Evolutionary conservation across 306 rosid genomes (phyloP), one percentile per base, ranked within the genome.

Genomic region (Prosopis cineraria): DNA sequence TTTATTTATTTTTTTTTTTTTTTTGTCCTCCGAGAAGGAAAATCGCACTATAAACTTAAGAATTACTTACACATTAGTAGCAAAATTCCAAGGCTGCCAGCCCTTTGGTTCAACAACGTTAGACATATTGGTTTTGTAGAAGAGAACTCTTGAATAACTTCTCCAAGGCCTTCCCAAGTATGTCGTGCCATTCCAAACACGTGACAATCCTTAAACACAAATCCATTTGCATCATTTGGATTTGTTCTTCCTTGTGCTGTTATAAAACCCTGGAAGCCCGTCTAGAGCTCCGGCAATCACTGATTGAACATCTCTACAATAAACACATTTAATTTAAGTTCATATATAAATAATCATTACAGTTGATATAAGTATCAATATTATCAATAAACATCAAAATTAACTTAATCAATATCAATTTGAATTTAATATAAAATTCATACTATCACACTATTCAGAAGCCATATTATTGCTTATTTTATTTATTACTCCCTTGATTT

Each of bases 111-210:
- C 48, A 0, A 94, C 41, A 50, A 90, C 19, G 40, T 48, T 2
- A 3, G 97, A 52, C 73, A 94, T 76, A 12, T 40, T 64, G 0
- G 90, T 79, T 3, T 84, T 48, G 79, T 91, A 86, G 79, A 91
- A 94, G 9, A 94, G 25, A 36, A 91, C 98, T 76, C 90, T 89
- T 2, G 98, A 81, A 17, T 80, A 94, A 5, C 3, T 68, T 68
- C 98, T 90, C 98, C 98, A 94, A 33, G 98, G 88, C 72, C 97
- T 89, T 68, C 98, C 98, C 69, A 94, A 85, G 72, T 11, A 94
- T 1, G 90, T 80, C 19, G 76, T 67, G 29, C 98, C 97, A 67
- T 72, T 58, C 20, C 97, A 39, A 16, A 5, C 19, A 94, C 82
- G 0, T 29, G 12, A 74, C 97, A 94, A 0, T 83, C 29, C 48